Conservation (phyloP, 2,329 filamentous ascomycete genomes). For the Setomelanomma holmii region DNA sequence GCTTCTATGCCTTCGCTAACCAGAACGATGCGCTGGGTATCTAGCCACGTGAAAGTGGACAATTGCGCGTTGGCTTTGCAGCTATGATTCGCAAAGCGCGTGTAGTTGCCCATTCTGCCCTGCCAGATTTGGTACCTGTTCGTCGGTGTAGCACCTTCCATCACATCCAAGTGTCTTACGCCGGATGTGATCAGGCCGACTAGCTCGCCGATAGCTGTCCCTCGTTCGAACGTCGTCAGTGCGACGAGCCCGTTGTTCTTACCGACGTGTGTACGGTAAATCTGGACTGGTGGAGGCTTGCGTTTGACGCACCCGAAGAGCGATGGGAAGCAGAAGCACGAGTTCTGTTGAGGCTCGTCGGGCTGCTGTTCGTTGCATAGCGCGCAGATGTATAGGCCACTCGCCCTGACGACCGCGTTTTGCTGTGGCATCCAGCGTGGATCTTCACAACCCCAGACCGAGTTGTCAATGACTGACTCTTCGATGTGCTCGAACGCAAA, state of each 20-base stretch:
- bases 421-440: slow-evolving; percentile 53
- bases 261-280: slow-evolving; percentile 60
- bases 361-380: slow-evolving; percentile 59
- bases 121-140: slow-evolving; percentile 66
- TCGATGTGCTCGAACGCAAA: slow-evolving; percentile 60
- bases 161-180: slow-evolving; percentile 61
- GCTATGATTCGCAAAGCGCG: slow-evolving; percentile 66
- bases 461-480: slow-evolving; percentile 57
- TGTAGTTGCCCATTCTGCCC: slow-evolving; percentile 63
- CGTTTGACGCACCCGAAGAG: slow-evolving; percentile 58
- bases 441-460: slow-evolving; percentile 58
- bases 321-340: slow-evolving; percentile 61
- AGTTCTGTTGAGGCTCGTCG: slow-evolving; percentile 57
- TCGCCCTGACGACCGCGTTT: slow-evolving; percentile 31
- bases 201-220: slow-evolving; percentile 63
- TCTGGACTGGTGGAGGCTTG: slow-evolving; percentile 56
- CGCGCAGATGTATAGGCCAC: slow-evolving; percentile 51
- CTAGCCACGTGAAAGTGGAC: slow-evolving; percentile 64
- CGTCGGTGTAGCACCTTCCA: slow-evolving; percentile 60
- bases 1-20: slow-evolving; percentile 63
- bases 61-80: slow-evolving; percentile 66
- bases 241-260: slow-evolving; percentile 63
- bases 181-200: slow-evolving; percentile 63
- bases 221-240: slow-evolving; percentile 57
- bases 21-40: slow-evolving; percentile 62